Conservation (phyloP, 768 basidiomycete species). For the Rhizopogon salebrosus region DNA sequence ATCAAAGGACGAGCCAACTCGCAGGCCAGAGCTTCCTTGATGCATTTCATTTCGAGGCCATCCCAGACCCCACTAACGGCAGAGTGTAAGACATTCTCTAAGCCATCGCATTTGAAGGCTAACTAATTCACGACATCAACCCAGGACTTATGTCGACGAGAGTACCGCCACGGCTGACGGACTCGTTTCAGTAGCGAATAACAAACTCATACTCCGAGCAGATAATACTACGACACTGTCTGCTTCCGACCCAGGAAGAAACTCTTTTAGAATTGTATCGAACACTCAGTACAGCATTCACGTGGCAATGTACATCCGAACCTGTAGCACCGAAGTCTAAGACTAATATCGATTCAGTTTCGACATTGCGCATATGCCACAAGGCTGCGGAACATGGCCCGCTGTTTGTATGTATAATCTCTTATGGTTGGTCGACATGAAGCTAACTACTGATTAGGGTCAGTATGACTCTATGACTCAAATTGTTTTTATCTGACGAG, state of each 20-base stretch:
- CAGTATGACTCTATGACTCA: conserved; percentile 3
- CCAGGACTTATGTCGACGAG: conserved; percentile 40
- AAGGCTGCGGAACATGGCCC: conserved; percentile 36
- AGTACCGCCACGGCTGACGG: conserved; percentile 48
- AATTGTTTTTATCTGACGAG: conserved; percentile 1
- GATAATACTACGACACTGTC: conserved; percentile 28
- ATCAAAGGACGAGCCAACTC: conserved; percentile 41
- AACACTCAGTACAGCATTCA: conserved; percentile 26
- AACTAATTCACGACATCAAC: background rate
- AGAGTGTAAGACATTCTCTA: conserved; percentile 20
- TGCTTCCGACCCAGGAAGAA: conserved; percentile 27
- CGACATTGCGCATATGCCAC: conserved; percentile 33
- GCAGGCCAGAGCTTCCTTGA: conserved; percentile 43
- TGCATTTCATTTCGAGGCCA: conserved; percentile 15
- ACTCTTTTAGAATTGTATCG: conserved; percentile 31
- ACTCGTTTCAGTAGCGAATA: conserved; percentile 49
- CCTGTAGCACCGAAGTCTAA: background rate
- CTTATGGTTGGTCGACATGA: background rate
- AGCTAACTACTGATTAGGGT: conserved; percentile 17
- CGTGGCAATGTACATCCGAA: conserved; percentile 25
- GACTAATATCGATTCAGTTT: conserved; percentile 15
- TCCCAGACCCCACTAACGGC: conserved; percentile 31
- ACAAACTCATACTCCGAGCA: conserved; percentile 28
- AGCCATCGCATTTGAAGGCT: background rate
- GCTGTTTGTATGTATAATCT: conserved; percentile 25